Evolutionary conservation across 805 yeast species (phyloP).

Genomic region (Candida xiaguanensis): DNA sequence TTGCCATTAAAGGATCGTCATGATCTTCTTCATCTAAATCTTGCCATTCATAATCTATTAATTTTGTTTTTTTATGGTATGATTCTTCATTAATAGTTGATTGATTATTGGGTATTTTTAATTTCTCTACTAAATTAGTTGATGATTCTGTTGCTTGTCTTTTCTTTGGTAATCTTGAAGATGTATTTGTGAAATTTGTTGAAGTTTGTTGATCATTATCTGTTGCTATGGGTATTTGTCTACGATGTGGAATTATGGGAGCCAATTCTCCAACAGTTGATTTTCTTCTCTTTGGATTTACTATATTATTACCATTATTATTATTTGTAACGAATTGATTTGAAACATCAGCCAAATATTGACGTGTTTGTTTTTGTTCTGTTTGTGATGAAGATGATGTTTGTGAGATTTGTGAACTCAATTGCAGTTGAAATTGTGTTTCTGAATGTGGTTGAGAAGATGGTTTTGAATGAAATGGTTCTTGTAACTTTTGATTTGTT

Average conservation of each 20-base stretch:
- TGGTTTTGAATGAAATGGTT: neutral
- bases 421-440: neutral
- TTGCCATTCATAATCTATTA: conserved; percentile 57
- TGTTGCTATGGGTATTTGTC: conserved; percentile 3
- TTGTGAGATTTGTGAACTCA: too few relatives aligned
- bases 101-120: conserved; percentile 12
- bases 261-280: conserved; percentile 34
- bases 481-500: neutral
- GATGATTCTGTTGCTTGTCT: conserved; percentile 56
- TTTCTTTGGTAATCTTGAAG: conserved; percentile 42
- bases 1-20: conserved; percentile 80
- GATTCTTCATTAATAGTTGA: conserved; percentile 10
- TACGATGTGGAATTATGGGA: conserved; percentile 21
- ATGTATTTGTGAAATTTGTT: conserved; percentile 12
- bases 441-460: neutral
- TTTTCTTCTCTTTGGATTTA: conserved; percentile 17
- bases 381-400: neutral
- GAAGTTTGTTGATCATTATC: conserved; percentile 8
- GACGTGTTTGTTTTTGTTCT: conserved; percentile 13
- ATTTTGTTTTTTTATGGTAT: conserved; percentile 34
- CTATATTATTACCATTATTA: conserved; percentile 1
- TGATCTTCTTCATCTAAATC: conserved; percentile 68
- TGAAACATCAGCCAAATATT: conserved; percentile 37
- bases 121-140: conserved; percentile 40
- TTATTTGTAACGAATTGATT: conserved; percentile 20